Evolutionary conservation across 345 rosid species (phyloP).

Genomic region (Syzygium aqueum): DNA sequence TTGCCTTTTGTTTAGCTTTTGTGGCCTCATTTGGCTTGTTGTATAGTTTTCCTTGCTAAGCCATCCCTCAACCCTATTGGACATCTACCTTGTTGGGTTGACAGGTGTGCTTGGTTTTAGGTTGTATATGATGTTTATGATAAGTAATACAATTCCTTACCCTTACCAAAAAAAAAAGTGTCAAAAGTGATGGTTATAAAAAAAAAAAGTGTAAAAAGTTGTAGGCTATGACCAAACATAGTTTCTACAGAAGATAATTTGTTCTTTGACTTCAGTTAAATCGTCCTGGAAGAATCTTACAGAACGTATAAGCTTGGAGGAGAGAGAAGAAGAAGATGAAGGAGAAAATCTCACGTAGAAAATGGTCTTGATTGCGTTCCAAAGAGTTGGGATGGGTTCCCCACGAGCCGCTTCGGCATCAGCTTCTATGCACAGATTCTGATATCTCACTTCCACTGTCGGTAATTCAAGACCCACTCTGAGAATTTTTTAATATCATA

Average conservation of each 20-base stretch:
- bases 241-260: neutral
- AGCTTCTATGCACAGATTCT: conserved; percentile 3
- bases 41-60: too few species aligned
- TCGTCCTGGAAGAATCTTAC: neutral
- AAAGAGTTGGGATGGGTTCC: neutral
- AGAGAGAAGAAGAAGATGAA: neutral
- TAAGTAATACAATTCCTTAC: too few species aligned
- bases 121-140: too few species aligned
- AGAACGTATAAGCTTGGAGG: neutral
- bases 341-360: conserved; percentile 13
- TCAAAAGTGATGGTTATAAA: too few species aligned
- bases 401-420: neutral
- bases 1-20: too few species aligned
- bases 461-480: conserved; percentile 7
- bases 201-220: neutral
- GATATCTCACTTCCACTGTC: neutral
- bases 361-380: conserved; percentile 1
- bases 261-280: neutral
- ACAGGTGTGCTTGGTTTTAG: too few species aligned
- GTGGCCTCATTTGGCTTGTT: too few species aligned
- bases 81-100: too few species aligned
- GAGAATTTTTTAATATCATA: neutral
- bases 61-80: too few species aligned
- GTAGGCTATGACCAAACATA: neutral
- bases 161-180: too few species aligned